phyloP scores from a whole-genome alignment of 2,329 filamentous ascomycete species.

The Neonectria sp. region DNA sequence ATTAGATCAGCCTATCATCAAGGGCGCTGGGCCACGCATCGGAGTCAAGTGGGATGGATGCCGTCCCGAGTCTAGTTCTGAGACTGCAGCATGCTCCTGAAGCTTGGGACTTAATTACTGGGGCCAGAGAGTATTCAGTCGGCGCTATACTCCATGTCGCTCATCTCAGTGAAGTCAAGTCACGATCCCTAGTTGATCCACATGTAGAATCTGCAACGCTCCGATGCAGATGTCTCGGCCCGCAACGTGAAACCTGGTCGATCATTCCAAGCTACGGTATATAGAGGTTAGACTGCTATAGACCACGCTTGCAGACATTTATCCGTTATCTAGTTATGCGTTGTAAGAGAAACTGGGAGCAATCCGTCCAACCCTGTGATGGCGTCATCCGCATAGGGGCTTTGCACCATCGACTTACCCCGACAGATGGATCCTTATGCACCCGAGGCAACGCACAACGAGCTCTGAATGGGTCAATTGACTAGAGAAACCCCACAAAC shows the following conservation, averaged over 20 bases:
- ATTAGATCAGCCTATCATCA: not conserved
- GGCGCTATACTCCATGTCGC: not conserved
- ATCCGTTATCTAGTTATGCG: not conserved
- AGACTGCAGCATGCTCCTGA: not conserved
- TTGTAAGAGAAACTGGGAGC: constrained; percentile 4
- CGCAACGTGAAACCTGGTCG: not conserved
- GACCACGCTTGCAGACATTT: not conserved
- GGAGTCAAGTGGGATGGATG: not conserved
- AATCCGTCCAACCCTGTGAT: constrained; percentile 27
- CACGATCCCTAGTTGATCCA: not conserved
- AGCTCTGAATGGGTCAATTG: constrained; percentile 3
- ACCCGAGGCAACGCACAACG: constrained; percentile 7
- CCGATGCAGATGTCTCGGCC: not conserved
- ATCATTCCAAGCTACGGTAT: not conserved
- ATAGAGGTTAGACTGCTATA: not conserved
- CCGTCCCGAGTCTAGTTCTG: not conserved
- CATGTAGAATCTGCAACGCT: not conserved
- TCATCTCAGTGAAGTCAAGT: not conserved
- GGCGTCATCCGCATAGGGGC: constrained; percentile 42
- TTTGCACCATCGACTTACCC: constrained; percentile 43
- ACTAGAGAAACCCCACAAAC: constrained; percentile 22
- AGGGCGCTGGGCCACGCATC: not conserved
- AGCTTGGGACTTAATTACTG: not conserved
- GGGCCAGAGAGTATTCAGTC: not conserved
- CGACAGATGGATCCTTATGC: constrained; percentile 8